Base-by-base conservation (phyloP, 2,329 filamentous ascomycete genomes). In the Paramyrothecium roridum region DNA sequence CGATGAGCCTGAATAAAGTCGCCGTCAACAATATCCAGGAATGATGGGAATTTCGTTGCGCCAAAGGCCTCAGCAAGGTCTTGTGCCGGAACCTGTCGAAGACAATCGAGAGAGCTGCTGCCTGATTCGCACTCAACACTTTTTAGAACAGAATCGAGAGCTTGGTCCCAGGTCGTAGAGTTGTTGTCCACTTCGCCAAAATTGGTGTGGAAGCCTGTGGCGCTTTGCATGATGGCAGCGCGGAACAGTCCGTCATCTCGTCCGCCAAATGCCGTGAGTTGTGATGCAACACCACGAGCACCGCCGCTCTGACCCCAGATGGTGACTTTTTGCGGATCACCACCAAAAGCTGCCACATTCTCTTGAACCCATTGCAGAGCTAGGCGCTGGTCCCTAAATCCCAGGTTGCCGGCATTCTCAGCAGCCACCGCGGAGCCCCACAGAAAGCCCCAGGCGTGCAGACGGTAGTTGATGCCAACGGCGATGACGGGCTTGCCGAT, bases 221-320 rank as follows among this genome's bases (percentile, higher is more conserved):
- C 46, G 46, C 46, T 48, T 16, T 22, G 19, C 19, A 48, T 21
- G 22, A 48, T 48, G 46, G 46, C 46, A 16, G 19, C 46, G 3
- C 46, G 46, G 16, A 48, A 48, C 8, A 48, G 20, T 8, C 46
- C 22, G 52, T 58, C 8, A 19, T 43, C 37, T 43, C 37, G 37
- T 51, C 80, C 80, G 16, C 76, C 74, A 55, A 80, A 81, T 6
- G 78, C 78, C 19, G 76, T 64, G 1, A 80, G 68, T 50, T 81
- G 79, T 3, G 67, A 65, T 3, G 75, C 72, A 2, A 81, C 75
- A 4, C 71, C 75, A 53, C 73, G 74, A 20, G 67, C 79, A 2
- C 80, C 80, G 1, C 79, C 78, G n/a, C 74, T 80, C 62, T 82
- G 77, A 34, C 77, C 80, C 67, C 74, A 81, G 37, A 82, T 69